Evolutionary conservation across 2,329 filamentous ascomycete species (phyloP), one percentile per base, ranked within the genome.

Genomic region (Cladosporium sp.): DNA sequence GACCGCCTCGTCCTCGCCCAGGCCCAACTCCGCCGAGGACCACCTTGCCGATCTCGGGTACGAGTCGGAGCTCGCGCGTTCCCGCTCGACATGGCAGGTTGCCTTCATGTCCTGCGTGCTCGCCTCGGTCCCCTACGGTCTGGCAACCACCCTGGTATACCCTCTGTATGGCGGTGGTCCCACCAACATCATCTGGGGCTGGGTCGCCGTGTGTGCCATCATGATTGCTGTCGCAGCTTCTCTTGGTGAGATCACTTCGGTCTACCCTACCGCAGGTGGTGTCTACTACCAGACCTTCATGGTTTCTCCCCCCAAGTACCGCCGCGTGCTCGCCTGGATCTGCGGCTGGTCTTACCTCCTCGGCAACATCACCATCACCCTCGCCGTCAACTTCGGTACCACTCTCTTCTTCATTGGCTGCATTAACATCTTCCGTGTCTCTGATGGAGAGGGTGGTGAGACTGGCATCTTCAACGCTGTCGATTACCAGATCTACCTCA

Each of bases 211-310:
- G 34, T 86, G 82, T n/a, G 58, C 79, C 54, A 85, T 88, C 67
- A 85, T 87, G 61, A 68, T 86, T 60, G 86, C 84, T 66, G 83
- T 89, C 32, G 85, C 86, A 31, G 73, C 79, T 2, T 87, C 84
- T 16, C 76, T 89, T 31, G 83, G 83, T 58, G 86, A 89, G 71
- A 86, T 89, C 64, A 87, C 85, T 54, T 85, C 82, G 60, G 82
- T 61, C 34, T 62, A 60, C 49, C 85, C 85, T 14, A 87, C 58
- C 13, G 59, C 60, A 32, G 85, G 85, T 63, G 86, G 85, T 66
- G 85, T 89, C 50, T 89, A 90, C 72, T 89, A 88, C 68, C 85
- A 88, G 72, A 84, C 85, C 5, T 89, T 86, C 65, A 87, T 88
- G 81, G 78, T 90, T 11, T 78, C 85, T 0, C 77, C 83, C 14